phyloP scores from a whole-genome alignment of 2,329 filamentous ascomycete species.

The Hypoxylon sp. region DNA sequence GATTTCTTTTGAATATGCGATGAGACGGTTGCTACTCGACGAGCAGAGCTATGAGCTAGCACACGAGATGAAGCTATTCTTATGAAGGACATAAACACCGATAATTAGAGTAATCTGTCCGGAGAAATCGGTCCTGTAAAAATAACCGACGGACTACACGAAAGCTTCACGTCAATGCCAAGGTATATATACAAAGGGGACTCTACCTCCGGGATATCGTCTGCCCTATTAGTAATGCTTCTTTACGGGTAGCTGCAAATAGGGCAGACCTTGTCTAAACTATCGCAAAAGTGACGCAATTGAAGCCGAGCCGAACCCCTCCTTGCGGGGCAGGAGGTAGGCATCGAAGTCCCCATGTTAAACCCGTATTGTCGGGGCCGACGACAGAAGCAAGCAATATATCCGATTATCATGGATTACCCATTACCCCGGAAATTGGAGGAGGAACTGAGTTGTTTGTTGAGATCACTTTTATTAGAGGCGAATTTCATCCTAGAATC shows the following conservation, averaged over 20 bases:
- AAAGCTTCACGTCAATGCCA: neutral
- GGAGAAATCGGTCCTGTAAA: constrained; percentile 12
- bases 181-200: neutral
- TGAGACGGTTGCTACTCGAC: constrained; percentile 25
- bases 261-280: constrained; percentile 10
- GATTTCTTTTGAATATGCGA: constrained; percentile 18
- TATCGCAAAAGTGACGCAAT: constrained; percentile 39
- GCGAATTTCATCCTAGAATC: constrained; percentile 5
- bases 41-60: constrained; percentile 36
- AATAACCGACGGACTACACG: neutral
- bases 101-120: neutral
- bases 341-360: neutral
- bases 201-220: constrained; percentile 4
- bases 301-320: constrained; percentile 30
- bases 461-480: constrained; percentile 22
- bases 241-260: neutral
- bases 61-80: constrained; percentile 40
- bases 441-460: constrained; percentile 1
- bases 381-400: neutral
- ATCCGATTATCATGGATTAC: neutral
- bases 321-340: constrained; percentile 22
- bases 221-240: constrained; percentile 20
- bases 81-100: constrained; percentile 40
- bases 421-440: neutral
- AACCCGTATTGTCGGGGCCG: constrained; percentile 27